These are phyloP conservation scores for Tilletia caries DNA, from an alignment of 1,284 basidiomycete genomes.

Conservation along the genomic window DNA sequence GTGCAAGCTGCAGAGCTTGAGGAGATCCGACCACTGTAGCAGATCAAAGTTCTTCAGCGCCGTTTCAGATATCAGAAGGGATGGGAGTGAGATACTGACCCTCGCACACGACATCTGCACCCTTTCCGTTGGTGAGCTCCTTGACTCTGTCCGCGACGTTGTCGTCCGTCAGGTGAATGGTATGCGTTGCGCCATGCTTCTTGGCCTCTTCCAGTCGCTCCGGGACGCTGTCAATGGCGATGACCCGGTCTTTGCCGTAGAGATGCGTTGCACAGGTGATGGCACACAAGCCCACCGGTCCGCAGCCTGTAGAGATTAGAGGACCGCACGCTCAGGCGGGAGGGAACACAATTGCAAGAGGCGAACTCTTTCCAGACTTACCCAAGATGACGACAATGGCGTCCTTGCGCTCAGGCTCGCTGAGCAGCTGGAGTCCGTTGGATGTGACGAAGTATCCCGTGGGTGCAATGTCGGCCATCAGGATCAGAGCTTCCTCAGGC, in stretches of 20 bases:
- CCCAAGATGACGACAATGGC: constrained; percentile 35
- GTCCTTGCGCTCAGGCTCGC: constrained; percentile 38
- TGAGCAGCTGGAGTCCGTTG: constrained; percentile 59
- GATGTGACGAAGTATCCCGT: constrained; percentile 66
- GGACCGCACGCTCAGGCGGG: neutral
- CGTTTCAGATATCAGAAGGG: neutral
- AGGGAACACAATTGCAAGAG: too few species aligned
- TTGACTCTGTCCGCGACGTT: constrained; percentile 32
- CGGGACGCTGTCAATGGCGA: constrained; percentile 50
- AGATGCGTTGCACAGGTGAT: constrained; percentile 55
- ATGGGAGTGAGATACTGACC: neutral
- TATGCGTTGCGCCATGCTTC: constrained; percentile 31
- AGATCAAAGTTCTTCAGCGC: neutral
- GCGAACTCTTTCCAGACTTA: neutral
- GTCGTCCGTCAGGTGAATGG: constrained; percentile 42
- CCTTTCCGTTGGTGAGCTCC: constrained; percentile 50
- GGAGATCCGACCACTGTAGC: constrained; percentile 69
- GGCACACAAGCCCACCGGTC: constrained; percentile 57
- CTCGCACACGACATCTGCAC: constrained; percentile 60
- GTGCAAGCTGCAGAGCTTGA: constrained; percentile 68
- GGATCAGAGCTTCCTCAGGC: constrained; percentile 56
- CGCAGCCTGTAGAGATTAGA: constrained; percentile 54
- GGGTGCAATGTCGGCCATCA: constrained; percentile 65
- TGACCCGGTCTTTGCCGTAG: constrained; percentile 52
- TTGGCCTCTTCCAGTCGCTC: constrained; percentile 50